These are phyloP conservation scores for Lecanicillium sp. DNA, from an alignment of 2,329 filamentous ascomycete genomes.

Conservation along the genomic window DNA sequence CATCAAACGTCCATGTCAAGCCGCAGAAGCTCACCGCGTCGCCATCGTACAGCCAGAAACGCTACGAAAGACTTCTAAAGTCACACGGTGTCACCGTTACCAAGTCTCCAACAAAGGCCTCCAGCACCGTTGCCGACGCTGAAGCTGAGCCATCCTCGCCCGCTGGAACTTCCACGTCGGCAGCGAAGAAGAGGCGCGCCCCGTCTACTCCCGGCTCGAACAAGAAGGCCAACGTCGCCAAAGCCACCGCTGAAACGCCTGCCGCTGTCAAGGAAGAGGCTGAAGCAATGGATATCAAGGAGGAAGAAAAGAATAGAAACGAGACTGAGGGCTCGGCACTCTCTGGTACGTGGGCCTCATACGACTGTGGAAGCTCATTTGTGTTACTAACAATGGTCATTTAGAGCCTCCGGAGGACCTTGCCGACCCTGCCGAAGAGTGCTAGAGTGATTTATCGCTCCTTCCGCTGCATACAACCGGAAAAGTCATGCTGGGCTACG, in stretches of 20 bases:
- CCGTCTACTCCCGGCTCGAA: slow-evolving; percentile 12
- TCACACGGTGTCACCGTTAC: slow-evolving; percentile 37
- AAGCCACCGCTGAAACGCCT: slow-evolving; percentile 12
- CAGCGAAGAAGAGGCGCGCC: slow-evolving; percentile 7
- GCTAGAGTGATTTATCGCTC: too few relatives aligned
- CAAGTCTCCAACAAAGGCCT: slow-evolving; percentile 4
- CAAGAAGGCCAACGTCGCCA: slow-evolving; percentile 17
- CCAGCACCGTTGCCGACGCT: slow-evolving; percentile 7
- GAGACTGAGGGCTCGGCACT: slow-evolving; percentile 16
- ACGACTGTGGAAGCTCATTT: background rate
- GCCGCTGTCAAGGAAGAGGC: slow-evolving; percentile 10
- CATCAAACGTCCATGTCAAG: too few relatives aligned
- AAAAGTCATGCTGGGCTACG: too few relatives aligned
- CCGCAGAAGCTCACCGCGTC: background rate
- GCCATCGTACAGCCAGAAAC: slow-evolving; percentile 46
- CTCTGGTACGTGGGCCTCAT: slow-evolving; percentile 15
- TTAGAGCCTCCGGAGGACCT: slow-evolving; percentile 3
- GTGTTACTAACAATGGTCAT: background rate
- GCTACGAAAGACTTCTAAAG: slow-evolving; percentile 61
- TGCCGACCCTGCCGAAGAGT: background rate
- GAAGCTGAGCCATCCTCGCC: slow-evolving; percentile 1
- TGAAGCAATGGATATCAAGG: slow-evolving; percentile 10
- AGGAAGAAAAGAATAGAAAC: slow-evolving; percentile 13
- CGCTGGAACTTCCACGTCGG: background rate
- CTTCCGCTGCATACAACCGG: too few relatives aligned